Conservation (phyloP, 768 basidiomycete genomes). For the Lentinula raphanica region DNA sequence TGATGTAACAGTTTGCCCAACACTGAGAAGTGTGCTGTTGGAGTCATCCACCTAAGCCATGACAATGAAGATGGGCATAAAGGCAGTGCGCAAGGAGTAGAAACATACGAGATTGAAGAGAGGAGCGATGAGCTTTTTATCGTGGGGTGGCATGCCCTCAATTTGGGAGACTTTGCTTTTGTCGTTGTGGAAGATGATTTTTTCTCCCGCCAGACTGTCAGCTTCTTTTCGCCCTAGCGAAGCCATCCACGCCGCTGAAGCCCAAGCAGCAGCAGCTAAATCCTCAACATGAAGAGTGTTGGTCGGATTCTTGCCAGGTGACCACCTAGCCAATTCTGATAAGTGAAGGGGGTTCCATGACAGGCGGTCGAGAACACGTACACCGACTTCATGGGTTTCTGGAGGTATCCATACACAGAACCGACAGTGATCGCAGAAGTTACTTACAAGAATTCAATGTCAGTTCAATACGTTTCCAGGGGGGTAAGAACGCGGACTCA, state of each 20-base stretch:
- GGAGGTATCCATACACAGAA: slow-evolving; percentile 75
- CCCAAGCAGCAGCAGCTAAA: slow-evolving; percentile 72
- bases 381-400: slow-evolving; percentile 84
- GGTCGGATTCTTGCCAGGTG: slow-evolving; percentile 69
- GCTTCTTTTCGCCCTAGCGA: slow-evolving; percentile 60
- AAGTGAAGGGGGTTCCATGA: neutral
- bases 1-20: slow-evolving; percentile 60
- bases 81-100: neutral
- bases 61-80: neutral
- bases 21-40: slow-evolving; percentile 60
- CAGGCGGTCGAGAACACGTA: slow-evolving; percentile 28
- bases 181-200: slow-evolving; percentile 62
- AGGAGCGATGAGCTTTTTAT: slow-evolving; percentile 60
- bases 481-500: slow-evolving; percentile 31
- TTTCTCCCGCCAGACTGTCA: slow-evolving; percentile 59
- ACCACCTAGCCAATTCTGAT: slow-evolving; percentile 49
- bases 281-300: slow-evolving; percentile 78
- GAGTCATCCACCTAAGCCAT: slow-evolving; percentile 84
- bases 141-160: slow-evolving; percentile 52
- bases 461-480: slow-evolving; percentile 7
- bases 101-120: slow-evolving; percentile 75
- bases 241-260: slow-evolving; percentile 73
- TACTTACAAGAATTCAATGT: slow-evolving; percentile 37
- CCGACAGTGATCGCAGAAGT: slow-evolving; percentile 68
- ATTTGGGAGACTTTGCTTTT: slow-evolving; percentile 63